Conservation (phyloP, 2,329 filamentous ascomycete genomes). For the Fusarium fujikuroi region DNA sequence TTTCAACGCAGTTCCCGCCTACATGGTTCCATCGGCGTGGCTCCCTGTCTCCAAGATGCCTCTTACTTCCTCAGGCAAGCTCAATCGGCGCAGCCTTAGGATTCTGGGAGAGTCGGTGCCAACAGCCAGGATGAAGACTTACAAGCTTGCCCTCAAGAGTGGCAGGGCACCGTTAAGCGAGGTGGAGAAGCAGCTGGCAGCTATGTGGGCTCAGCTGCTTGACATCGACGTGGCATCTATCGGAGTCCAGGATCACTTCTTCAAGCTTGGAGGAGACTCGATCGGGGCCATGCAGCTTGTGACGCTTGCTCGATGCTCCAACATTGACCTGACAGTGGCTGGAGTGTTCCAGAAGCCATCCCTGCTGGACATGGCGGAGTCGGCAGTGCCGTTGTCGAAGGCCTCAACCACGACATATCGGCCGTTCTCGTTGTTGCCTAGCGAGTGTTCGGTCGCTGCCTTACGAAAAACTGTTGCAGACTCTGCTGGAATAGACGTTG, state of each 20-base stretch:
- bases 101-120: slow-evolving; percentile 12
- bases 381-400: slow-evolving; percentile 26
- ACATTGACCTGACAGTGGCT: slow-evolving; percentile 55
- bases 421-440: slow-evolving; percentile 27
- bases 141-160: slow-evolving; percentile 29
- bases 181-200: slow-evolving; percentile 22
- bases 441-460: not conserved
- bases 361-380: slow-evolving; percentile 33
- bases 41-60: slow-evolving; percentile 56
- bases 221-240: slow-evolving; percentile 5
- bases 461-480: not conserved
- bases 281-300: slow-evolving; percentile 41
- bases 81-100: slow-evolving; percentile 53
- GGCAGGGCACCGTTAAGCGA: slow-evolving; percentile 50
- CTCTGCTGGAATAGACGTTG: not conserved
- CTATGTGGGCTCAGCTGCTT: slow-evolving; percentile 30
- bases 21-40: slow-evolving; percentile 57
- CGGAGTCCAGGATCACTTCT: slow-evolving; percentile 53
- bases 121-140: not conserved
- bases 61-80: slow-evolving; percentile 56
- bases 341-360: slow-evolving; percentile 53
- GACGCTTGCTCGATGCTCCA: slow-evolving; percentile 50
- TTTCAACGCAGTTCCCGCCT: slow-evolving; percentile 34
- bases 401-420: not conserved
- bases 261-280: slow-evolving; percentile 55